A percentile compares a stretch with the other conserved stretches of the same genome.
phyloP scores from a whole-genome alignment of 73 alveolate genomes.

The Uronychia setigera region DNA sequence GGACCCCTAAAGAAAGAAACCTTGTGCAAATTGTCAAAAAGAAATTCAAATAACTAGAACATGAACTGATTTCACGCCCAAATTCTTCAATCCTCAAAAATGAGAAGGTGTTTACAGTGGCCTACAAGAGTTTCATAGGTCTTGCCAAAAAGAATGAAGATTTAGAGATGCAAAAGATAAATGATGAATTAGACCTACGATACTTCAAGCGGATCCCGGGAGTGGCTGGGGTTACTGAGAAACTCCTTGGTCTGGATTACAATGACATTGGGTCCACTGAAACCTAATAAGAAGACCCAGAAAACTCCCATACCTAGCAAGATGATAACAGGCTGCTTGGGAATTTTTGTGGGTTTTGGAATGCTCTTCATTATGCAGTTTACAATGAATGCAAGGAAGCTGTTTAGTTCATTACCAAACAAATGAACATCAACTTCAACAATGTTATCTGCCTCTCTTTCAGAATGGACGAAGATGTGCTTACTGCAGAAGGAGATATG shows the following conservation, averaged over 20 bases:
- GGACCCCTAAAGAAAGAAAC: background rate
- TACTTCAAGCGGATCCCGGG: background rate
- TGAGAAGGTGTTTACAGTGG: background rate
- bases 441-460: background rate
- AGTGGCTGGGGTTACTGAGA: background rate
- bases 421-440: background rate
- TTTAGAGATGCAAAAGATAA: background rate
- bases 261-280: background rate
- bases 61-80: background rate
- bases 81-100: background rate
- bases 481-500: background rate
- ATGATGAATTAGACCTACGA: background rate
- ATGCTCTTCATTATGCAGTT: background rate
- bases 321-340: background rate
- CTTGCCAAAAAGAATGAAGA: background rate
- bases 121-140: background rate
- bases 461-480: background rate
- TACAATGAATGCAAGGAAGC: background rate
- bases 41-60: background rate
- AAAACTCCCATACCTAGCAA: background rate
- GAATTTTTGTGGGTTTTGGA: background rate
- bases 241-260: background rate
- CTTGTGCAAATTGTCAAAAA: background rate
- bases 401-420: background rate
- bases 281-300: background rate